Evolutionary conservation across 2,329 filamentous ascomycete species (phyloP).

Genomic region (Leptosphaerulina australis): DNA sequence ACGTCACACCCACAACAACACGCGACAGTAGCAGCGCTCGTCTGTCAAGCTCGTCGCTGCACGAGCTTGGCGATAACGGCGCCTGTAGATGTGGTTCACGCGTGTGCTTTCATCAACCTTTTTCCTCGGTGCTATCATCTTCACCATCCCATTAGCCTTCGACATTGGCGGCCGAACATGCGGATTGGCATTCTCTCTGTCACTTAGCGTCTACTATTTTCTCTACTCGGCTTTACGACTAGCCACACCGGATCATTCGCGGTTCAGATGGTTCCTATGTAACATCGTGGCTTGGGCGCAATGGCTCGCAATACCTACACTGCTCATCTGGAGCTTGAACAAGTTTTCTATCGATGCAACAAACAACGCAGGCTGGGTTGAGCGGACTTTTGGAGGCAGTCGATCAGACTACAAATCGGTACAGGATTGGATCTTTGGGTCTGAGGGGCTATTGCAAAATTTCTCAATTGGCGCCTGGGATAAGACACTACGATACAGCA

Average conservation of each 20-base stretch:
- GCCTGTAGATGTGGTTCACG: slow-evolving; percentile 78
- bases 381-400: slow-evolving; percentile 74
- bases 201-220: slow-evolving; percentile 89
- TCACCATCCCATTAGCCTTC: slow-evolving; percentile 95
- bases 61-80: slow-evolving; percentile 55
- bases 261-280: slow-evolving; percentile 73
- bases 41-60: slow-evolving; percentile 50
- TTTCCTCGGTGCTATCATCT: slow-evolving; percentile 90
- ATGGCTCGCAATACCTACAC: slow-evolving; percentile 81
- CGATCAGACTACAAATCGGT: slow-evolving; percentile 69
- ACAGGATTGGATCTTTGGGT: slow-evolving; percentile 87
- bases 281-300: slow-evolving; percentile 75
- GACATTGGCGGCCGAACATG: slow-evolving; percentile 96
- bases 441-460: slow-evolving; percentile 79
- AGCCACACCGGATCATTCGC: slow-evolving; percentile 77
- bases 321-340: slow-evolving; percentile 94
- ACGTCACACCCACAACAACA: slow-evolving; percentile 22
- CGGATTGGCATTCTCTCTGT: slow-evolving; percentile 90
- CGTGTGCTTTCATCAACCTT: slow-evolving; percentile 77
- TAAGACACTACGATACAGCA: slow-evolving; percentile 84
- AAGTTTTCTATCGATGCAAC: slow-evolving; percentile 93
- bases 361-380: slow-evolving; percentile 73
- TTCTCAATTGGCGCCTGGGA: slow-evolving; percentile 87
- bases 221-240: slow-evolving; percentile 81
- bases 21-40: slow-evolving; percentile 31